Conservation (phyloP, 2,329 filamentous ascomycete species). For the Stachybotrys elegans region DNA sequence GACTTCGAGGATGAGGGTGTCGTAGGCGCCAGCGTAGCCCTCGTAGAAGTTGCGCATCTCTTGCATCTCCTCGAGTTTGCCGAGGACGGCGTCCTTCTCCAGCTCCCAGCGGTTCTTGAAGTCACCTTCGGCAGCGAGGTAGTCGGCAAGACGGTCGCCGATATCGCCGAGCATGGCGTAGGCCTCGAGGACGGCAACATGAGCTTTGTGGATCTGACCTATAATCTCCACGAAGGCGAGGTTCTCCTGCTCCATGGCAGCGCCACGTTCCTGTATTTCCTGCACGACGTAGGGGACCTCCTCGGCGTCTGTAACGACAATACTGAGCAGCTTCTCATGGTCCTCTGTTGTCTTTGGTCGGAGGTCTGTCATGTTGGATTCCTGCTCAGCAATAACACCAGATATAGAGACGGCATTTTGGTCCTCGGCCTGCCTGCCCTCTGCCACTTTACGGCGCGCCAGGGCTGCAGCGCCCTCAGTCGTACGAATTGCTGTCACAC, state of each 20-base stretch:
- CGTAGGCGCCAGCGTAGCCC: constrained; percentile 79
- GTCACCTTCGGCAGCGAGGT: constrained; percentile 59
- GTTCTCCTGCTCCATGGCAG: constrained; percentile 71
- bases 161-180: constrained; percentile 65
- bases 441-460: constrained; percentile 63
- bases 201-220: constrained; percentile 40
- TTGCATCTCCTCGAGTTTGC: constrained; percentile 70
- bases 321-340: constrained; percentile 73
- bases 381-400: constrained; percentile 58
- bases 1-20: constrained; percentile 77
- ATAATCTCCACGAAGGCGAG: constrained; percentile 59
- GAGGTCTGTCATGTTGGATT: constrained; percentile 44
- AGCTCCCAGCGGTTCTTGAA: constrained; percentile 67
- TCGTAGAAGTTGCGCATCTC: constrained; percentile 80
- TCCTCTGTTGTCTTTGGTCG: constrained; percentile 73
- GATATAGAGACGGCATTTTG: constrained; percentile 56
- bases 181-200: constrained; percentile 55
- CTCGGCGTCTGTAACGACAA: constrained; percentile 67
- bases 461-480: constrained; percentile 75
- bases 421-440: constrained; percentile 46
- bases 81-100: constrained; percentile 64
- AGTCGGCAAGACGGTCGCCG: constrained; percentile 57
- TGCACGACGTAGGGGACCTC: constrained; percentile 62
- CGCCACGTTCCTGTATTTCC: constrained; percentile 69
- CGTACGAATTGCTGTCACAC: constrained; percentile 83